These are phyloP conservation scores for Stellera chamaejasme DNA, from an alignment of 345 rosid species.

Conservation along the genomic window DNA sequence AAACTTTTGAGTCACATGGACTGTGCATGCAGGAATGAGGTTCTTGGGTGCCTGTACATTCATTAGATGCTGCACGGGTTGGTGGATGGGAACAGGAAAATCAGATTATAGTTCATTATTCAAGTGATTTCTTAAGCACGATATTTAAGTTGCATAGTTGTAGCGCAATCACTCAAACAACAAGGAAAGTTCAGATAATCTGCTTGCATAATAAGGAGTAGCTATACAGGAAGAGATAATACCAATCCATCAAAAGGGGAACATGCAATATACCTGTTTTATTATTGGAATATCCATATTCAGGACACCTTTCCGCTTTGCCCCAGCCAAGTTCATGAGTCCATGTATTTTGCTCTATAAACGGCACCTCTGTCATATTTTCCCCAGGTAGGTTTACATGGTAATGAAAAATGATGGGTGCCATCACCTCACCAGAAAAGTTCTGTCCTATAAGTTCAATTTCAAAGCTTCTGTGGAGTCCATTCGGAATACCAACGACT, in stretches of 20 bases:
- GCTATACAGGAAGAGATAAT: not conserved
- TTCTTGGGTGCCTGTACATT: no score
- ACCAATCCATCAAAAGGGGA: not conserved
- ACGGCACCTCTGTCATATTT: constrained; percentile 56
- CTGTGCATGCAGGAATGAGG: no score
- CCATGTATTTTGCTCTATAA: constrained; percentile 71
- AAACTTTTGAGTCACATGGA: no score
- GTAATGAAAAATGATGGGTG: constrained; percentile 52
- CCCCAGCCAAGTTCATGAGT: constrained; percentile 68
- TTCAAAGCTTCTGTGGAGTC: constrained; percentile 40
- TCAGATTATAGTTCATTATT: no score
- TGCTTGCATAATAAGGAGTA: no score
- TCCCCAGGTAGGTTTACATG: constrained; percentile 53
- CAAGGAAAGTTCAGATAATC: no score
- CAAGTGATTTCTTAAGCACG: no score
- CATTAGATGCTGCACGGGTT: no score
- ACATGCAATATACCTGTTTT: constrained; percentile 38
- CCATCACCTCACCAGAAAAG: constrained; percentile 29
- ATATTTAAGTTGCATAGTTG: no score
- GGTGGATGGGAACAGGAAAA: no score
- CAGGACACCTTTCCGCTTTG: constrained; percentile 53
- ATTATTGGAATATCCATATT: constrained; percentile 30
- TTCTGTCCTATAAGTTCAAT: constrained; percentile 49
- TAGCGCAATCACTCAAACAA: no score
- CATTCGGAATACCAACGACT: constrained; percentile 65